Base-by-base conservation (phyloP, 176 grass and related monocot genomes). In the Aegilops bicornis region DNA sequence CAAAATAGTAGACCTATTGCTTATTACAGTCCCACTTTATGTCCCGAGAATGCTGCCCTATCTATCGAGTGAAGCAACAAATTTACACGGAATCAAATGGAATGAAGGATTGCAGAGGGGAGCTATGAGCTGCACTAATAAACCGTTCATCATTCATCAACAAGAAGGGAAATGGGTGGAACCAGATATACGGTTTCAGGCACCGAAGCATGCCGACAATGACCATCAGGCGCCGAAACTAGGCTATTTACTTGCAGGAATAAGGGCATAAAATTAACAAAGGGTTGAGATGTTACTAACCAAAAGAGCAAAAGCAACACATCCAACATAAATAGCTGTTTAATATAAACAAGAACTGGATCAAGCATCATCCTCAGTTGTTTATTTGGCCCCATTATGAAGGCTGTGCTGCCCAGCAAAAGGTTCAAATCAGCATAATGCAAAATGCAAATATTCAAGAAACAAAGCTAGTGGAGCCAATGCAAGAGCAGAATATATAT, bases 291-390 rank as follows among this genome's bases (percentile, higher is more conserved):
- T 50, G 0, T 50, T 50, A 50, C 90, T 85, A 75, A 98, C 94
- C 88, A 78, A 90, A 91, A 98, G 91, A 79, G 94, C 92, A 79
- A 96, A 76, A 88, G 88, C 7, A 88, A 93, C 97, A 91, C 79
- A 92, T 84, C 94, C 92, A 77, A 82, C 54, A 64, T 96, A 99
- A 80, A 27, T 86, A 72, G 86, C 89, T 78, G 91, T 92, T 76
- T 82, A 90, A 43, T 50, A 50, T 87, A 88, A n/a, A 95, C 32
- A 68, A 88, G 88, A 82, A 95, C 93, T 81, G 83, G 86, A 84
- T 94, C 92, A 92, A 96, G 87, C 97, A 99, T 96, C 97, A 99
- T 91, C 82, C 84, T 91, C 33, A 93, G 33, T 64, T 96, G 92
- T 87, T 89, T 86, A 72, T 66, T 68, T 48, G 90, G 92, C n/a